Evolutionary conservation across 805 yeast genomes (phyloP), one percentile per base, ranked within the genome.

Genomic region (Ascoidea asiatica): DNA sequence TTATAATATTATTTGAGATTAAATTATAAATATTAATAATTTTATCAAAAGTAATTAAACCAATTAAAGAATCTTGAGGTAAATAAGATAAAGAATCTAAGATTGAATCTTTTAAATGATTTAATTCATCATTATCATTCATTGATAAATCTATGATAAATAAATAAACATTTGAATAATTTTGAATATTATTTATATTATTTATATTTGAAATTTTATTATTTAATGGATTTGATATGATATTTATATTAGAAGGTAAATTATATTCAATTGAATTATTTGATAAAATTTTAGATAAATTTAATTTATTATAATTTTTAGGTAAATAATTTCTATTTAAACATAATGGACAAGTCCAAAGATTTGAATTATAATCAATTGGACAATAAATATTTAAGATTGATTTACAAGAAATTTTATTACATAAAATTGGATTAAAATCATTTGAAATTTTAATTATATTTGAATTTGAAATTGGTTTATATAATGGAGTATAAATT

Each of bases 321-420:
- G 80, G 79, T 41, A 75, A 60, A 39, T 71, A 73, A 53, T 71
- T 73, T 53, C 80, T 62, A 38, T 69, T 59, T 36, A 61, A 57
- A 63, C 81, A 75, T 48, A 73, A 62, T 4, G 78, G 70, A 61
- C 81, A 77, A 37, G 66, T 64, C 81, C 81, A 77, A 5, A 64
- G 52, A 49, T 67, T 69, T 13, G 77, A 74, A 21, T 64, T 64
- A 29, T 71, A 64, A 50, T 74, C 80, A 43, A 76, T 69, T 43
- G 67, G 64, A 47, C 77, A 72, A 56, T 71, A 77, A 11, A 78
- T 78, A 57, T 75, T 75, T 53, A 77, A 56, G 33, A 73, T 66
- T 19, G 73, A 66, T 48, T 72, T 68, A 61, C 79, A 74, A 47
- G 40, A 6, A 8, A 13, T 17, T 18, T 63, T 65, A 49, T 73